Percentiles rank a stretch among this genome's conserved stretches.
phyloP scores from a whole-genome alignment of 345 rosid genomes.

The Alliaria petiolata region DNA sequence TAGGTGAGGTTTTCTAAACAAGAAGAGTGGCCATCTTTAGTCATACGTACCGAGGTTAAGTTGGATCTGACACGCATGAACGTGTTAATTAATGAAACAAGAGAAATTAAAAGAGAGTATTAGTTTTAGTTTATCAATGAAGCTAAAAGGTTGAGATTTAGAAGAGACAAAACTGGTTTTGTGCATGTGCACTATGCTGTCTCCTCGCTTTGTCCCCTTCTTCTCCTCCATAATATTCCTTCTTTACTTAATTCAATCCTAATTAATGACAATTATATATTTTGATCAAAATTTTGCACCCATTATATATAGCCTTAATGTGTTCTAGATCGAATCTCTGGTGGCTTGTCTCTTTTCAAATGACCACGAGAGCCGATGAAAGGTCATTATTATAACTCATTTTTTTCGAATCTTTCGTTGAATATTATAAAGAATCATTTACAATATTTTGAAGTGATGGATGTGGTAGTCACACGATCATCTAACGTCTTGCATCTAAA shows the following conservation, averaged over 20 bases:
- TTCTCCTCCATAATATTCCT: slow-evolving; percentile 20
- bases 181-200: slow-evolving; percentile 47
- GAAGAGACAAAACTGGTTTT: slow-evolving; percentile 42
- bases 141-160: slow-evolving; percentile 18
- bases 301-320: neutral
- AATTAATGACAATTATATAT: neutral
- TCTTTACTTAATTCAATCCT: slow-evolving; percentile 8
- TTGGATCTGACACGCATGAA: slow-evolving; percentile 26
- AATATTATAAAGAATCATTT: neutral
- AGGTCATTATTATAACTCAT: neutral
- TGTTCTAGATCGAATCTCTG: slow-evolving; percentile 23
- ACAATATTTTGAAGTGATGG: neutral
- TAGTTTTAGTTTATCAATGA: slow-evolving; percentile 29
- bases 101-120: neutral
- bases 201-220: slow-evolving; percentile 20
- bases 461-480: slow-evolving; percentile 3
- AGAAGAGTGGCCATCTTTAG: slow-evolving; percentile 1
- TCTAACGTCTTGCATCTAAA: neutral
- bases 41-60: slow-evolving; percentile 13
- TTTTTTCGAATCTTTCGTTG: neutral
- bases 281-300: neutral
- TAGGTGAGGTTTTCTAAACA: neutral
- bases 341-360: neutral
- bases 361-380: slow-evolving; percentile 15
- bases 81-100: slow-evolving; percentile 21